Evolutionary conservation across 352 stramenopile species (phyloP), one percentile per base, ranked within the genome.

Genomic region (Pythium vanterpoolii): DNA sequence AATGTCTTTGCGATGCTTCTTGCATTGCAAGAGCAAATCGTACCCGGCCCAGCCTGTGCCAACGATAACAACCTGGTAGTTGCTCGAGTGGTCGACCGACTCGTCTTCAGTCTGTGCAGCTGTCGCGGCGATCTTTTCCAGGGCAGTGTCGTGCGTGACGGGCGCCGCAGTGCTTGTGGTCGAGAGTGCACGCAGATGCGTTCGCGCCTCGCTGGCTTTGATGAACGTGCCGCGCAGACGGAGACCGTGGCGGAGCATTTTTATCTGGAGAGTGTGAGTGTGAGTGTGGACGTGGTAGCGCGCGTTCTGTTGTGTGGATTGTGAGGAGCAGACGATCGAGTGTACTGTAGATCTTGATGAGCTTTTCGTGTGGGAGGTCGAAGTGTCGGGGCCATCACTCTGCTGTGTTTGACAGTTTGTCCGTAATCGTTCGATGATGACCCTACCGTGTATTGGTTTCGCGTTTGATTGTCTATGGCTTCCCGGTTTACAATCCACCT

Each of bases 41-140:
- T 93, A 93, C 24, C 83, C 83, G 5, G 83, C 83, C 83, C 83
- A 93, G 23, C 83, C 83, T 2, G 83, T 89, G 63, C 83, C 83
- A 4, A 93, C 72, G 55, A 90, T 88, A 50, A 89, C 74, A 42
- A 90, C 67, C 64, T 89, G 74, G 66, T 86, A 89, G 64, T 89
- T 87, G 44, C 47, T 57, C 33, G 64, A 67, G 55, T 72, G 64
- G 49, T 72, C 64, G 0, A 21, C 19, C 27, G 49, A 23, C 6
- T 65, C 58, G 26, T n/a, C 31, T 16, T 48, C 40, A 1, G 2
- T 33, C 18, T 36, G 16, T 4, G 46, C 45, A 5, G 46, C 56
- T 1, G 49, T 52, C 10, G 38, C 48, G 1, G 48, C 57, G 47
- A 55, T 28, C 5, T 58, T 53, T 13, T 58, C 48, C 21, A 59